Base-by-base conservation (phyloP, 2,329 filamentous ascomycete genomes). In the Stachybotrys elegans region DNA sequence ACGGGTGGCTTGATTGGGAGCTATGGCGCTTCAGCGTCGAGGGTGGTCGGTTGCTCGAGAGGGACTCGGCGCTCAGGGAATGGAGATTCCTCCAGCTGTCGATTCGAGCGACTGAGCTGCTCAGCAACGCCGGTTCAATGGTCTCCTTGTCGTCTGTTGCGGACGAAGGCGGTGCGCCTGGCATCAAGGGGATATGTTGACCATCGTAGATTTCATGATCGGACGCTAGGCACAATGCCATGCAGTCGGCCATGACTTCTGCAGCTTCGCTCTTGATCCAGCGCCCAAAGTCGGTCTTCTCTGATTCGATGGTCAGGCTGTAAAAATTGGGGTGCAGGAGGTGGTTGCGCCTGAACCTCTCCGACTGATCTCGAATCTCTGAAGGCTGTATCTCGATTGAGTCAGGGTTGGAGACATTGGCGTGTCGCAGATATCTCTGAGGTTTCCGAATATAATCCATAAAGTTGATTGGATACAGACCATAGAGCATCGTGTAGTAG, bases 401-500 rank as follows among this genome's bases (percentile, higher is more conserved):
- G 50, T 90, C 84, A 2, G 82, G 77, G 40, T 83, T 80, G 5
- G 78, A 73, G 23, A 82, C 84, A 50, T 88, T 80, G 32, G 84
- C 80, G 55, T 86, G 83, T 38, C 88, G 83, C 9, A 93, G 70
- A 57, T 86, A 92, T 50, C 84, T 80, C 52, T 89, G 81, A 4
- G 88, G 87, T 57, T 92, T 92, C 45, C 87, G 79, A 49, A 93
- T 85, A 58, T 92, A 93, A 62, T 84, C 85, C 79, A 89, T 86
- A 54, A 93, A 89, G 59, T 92, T 92, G 57, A 92, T 79, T 2
- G 88, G 88, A 51, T 92, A 93, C 5, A 93, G 68, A 0, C 88
- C 88, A 53, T 93, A 93, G 1, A 93, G 71, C 21, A 90, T 84
- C 3, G 86, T 91, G 55, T 90, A 93, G 62, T 88, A 91, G 53